Conservation (phyloP, 306 rosid species). For the Acacia melanoxylon region DNA sequence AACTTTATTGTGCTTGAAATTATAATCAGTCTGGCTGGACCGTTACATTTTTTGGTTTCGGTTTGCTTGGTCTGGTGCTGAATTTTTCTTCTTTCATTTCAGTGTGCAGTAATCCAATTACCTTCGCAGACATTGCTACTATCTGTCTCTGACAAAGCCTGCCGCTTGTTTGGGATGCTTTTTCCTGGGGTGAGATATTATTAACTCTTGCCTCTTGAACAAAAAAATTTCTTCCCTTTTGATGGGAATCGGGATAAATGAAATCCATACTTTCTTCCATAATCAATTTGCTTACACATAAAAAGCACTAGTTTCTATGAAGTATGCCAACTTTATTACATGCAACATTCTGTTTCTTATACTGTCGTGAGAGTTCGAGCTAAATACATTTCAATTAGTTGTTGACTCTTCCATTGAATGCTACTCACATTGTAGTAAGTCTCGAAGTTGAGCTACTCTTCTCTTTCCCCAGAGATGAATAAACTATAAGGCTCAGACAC, state of each 20-base stretch:
- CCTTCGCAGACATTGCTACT: conserved; percentile 95
- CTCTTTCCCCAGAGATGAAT: background rate
- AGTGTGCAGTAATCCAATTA: conserved; percentile 98
- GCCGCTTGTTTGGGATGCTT: conserved; percentile 97
- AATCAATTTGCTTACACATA: background rate
- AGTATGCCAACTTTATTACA: background rate
- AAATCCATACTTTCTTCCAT: background rate
- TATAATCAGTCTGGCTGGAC: background rate
- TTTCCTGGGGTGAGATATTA: conserved; percentile 81
- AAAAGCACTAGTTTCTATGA: background rate
- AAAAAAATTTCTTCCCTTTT: background rate
- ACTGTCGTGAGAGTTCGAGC: background rate
- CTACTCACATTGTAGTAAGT: background rate
- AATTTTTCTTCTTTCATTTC: conserved; percentile 36
- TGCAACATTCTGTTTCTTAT: background rate
- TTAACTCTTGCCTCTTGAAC: conserved; percentile 2
- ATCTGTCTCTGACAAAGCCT: conserved; percentile 92
- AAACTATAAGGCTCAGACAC: background rate
- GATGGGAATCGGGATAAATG: background rate
- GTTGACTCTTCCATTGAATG: background rate
- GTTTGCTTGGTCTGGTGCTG: conserved; percentile 4
- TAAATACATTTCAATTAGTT: background rate
- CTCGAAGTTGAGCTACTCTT: background rate
- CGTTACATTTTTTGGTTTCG: background rate
- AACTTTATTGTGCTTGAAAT: background rate